These are phyloP conservation scores for Meyerozyma guilliermondii DNA, from an alignment of 1,139 yeast genomes.

Conservation along the genomic window DNA sequence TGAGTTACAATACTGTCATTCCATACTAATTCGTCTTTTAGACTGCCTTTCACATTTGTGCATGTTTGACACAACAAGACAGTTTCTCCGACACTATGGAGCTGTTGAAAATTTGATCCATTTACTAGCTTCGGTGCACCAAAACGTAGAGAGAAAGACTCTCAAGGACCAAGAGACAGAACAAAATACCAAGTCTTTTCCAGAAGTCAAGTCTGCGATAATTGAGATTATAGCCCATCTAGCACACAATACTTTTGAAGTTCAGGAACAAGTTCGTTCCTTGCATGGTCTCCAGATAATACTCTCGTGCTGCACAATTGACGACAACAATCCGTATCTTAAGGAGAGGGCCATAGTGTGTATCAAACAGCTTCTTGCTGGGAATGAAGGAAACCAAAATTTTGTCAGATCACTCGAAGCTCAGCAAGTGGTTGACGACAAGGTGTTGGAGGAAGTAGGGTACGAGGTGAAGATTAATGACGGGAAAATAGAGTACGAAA, in stretches of 20 bases:
- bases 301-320: constrained; percentile 78
- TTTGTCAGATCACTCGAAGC: constrained; percentile 57
- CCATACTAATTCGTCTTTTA: constrained; percentile 23
- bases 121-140: constrained; percentile 46
- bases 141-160: constrained; percentile 25
- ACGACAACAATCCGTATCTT: constrained; percentile 82
- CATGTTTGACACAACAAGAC: constrained; percentile 46
- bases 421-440: constrained; percentile 26
- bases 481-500: constrained; percentile 24
- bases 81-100: constrained; percentile 47
- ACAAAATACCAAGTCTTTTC: constrained; percentile 34
- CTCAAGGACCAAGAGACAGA: constrained; percentile 9
- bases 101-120: constrained; percentile 41
- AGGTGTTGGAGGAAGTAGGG: constrained; percentile 34
- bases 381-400: constrained; percentile 64
- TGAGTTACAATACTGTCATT: constrained; percentile 14
- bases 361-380: constrained; percentile 58
- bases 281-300: constrained; percentile 66
- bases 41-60: constrained; percentile 52
- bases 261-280: constrained; percentile 66
- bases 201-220: constrained; percentile 54
- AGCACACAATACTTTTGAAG: constrained; percentile 42
- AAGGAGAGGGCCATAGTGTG: constrained; percentile 83
- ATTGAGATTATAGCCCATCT: constrained; percentile 59
- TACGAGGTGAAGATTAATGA: constrained; percentile 33